These are phyloP conservation scores for Chalciporus sp. DNA, from an alignment of 1,284 basidiomycete species.

Conservation along the genomic window DNA sequence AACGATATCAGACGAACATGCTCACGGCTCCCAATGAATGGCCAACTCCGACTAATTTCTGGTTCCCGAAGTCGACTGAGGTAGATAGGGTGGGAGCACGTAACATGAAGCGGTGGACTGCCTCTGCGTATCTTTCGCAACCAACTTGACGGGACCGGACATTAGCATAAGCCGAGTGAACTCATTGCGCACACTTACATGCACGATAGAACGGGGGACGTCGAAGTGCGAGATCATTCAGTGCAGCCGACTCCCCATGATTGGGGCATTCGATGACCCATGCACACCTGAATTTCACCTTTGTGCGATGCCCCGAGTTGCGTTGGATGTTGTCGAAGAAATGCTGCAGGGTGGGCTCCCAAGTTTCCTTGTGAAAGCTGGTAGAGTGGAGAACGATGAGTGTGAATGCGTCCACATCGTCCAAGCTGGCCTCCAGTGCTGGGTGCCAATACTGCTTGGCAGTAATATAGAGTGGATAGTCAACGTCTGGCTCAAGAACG, in stretches of 20 bases:
- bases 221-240: slow-evolving; percentile 45
- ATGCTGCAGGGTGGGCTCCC: slow-evolving; percentile 53
- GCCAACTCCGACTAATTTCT: slow-evolving; percentile 58
- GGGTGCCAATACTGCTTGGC: slow-evolving; percentile 60
- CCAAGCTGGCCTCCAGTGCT: slow-evolving; percentile 36
- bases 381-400: slow-evolving; percentile 62
- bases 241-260: slow-evolving; percentile 46
- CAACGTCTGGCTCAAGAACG: slow-evolving; percentile 29
- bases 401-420: slow-evolving; percentile 45
- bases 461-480: slow-evolving; percentile 51
- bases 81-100: slow-evolving; percentile 40
- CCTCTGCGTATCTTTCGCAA: slow-evolving; percentile 60
- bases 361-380: slow-evolving; percentile 69
- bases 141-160: slow-evolving; percentile 42
- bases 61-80: slow-evolving; percentile 45
- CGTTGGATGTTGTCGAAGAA: slow-evolving; percentile 21
- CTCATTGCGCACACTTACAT: slow-evolving; percentile 38
- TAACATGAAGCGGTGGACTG: slow-evolving; percentile 54
- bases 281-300: slow-evolving; percentile 46
- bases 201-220: slow-evolving; percentile 43
- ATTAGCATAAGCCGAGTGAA: slow-evolving; percentile 5
- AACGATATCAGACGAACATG: slow-evolving; percentile 43
- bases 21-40: slow-evolving; percentile 66
- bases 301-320: slow-evolving; percentile 20
- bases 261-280: slow-evolving; percentile 59